phyloP scores from a whole-genome alignment of 2,329 filamentous ascomycete species.

The Dendryphion nanum region DNA sequence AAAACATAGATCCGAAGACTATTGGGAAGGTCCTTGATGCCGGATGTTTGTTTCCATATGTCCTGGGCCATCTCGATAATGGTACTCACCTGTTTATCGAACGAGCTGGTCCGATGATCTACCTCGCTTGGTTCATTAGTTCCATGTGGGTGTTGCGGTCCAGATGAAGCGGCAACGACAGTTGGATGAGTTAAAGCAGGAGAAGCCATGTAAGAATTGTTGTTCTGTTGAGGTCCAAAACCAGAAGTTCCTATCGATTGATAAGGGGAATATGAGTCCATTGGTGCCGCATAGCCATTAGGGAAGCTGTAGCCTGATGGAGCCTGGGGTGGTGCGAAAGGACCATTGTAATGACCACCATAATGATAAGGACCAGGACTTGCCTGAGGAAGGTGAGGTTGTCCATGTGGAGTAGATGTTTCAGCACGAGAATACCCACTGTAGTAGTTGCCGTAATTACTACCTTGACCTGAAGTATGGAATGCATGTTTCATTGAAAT shows the following conservation, averaged over 20 bases:
- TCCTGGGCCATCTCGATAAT: constrained; percentile 54
- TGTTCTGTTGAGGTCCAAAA: constrained; percentile 23
- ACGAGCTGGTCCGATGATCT: constrained; percentile 32
- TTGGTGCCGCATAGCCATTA: constrained; percentile 26
- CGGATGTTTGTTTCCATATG: constrained; percentile 61
- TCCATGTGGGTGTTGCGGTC: constrained; percentile 17
- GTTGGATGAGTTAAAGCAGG: constrained; percentile 28
- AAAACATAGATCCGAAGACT: constrained; percentile 63
- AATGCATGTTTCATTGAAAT: constrained; percentile 43
- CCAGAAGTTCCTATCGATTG: constrained; percentile 30
- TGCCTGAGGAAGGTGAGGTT: constrained; percentile 32
- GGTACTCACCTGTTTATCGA: constrained; percentile 42
- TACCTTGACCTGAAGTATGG: constrained; percentile 22
- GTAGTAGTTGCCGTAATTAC: constrained; percentile 30
- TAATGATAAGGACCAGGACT: constrained; percentile 39
- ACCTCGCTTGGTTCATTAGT: constrained; percentile 21
- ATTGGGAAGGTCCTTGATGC: constrained; percentile 60
- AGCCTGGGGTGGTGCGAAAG: constrained; percentile 37
- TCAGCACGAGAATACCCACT: constrained; percentile 39
- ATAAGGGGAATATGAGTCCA: constrained; percentile 29
- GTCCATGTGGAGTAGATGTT: constrained; percentile 37
- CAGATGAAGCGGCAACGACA: constrained; percentile 22
- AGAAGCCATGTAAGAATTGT: constrained; percentile 30
- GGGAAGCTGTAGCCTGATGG: constrained; percentile 27
- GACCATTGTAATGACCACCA: constrained; percentile 33